Base-by-base conservation (phyloP, 352 stramenopile genomes). In the Pythium chondricola region DNA sequence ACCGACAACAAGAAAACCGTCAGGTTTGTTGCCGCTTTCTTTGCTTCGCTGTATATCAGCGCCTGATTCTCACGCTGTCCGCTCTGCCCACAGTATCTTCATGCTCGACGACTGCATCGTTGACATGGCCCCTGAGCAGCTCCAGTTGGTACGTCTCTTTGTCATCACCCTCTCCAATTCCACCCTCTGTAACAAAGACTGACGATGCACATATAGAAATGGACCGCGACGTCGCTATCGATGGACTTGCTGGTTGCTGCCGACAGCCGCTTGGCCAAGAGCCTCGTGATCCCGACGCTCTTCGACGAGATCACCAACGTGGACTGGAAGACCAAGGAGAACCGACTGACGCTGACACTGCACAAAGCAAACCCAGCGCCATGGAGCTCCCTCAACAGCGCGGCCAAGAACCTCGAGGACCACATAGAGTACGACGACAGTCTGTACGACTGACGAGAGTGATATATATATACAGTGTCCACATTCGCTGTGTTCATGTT, bases 341-440 rank as follows among this genome's bases (percentile, higher is more conserved):
- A 85, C 40, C 68, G 73, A 6, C 66, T 93, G 4, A 82, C 73
- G 9, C 58, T 93, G 31, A 86, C 73, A 43, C 60, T 93, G 33
- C 67, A 61, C 48, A 93, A 93, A 54, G 66, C 66, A 8, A 46
- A 78, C 29, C 33, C 58, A 16, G 32, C 67, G n/a, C 59, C 68
- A 24, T 93, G 83, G 83, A 85, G 52, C 33, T 93, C 83, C 31
- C 71, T 93, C 21, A 93, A 93, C 39, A 78, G 71, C 45, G 83
- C 83, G 1, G 75, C 78, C 14, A 91, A 85, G 59, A 83, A 85
- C 33, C 63, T 93, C 53, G 78, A 90, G 47, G 70, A 87, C 16
- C 80, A 93, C 65, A 88, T 93, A 38, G 67, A 90, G 48, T 93
- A 93, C 63, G 80, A 93, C 43, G 69, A 84, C 18, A 84, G 75